Evolutionary conservation across 257 asterid species (phyloP).

Genomic region (Rhazya stricta): DNA sequence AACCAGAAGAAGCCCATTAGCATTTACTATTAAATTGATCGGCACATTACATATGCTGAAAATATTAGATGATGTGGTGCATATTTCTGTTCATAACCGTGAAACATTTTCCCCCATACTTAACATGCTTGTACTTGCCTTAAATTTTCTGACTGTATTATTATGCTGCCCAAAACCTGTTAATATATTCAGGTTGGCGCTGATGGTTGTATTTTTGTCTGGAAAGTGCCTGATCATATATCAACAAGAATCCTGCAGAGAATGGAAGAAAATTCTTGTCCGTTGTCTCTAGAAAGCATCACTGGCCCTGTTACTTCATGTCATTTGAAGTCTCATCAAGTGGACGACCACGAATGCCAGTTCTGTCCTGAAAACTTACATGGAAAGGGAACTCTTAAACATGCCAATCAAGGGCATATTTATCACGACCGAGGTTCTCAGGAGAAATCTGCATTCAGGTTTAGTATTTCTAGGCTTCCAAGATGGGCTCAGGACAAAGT

Average conservation of each 20-base stretch:
- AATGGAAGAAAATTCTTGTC: constrained; percentile 25
- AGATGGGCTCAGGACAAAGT: constrained; percentile 59
- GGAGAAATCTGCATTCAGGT: constrained; percentile 34
- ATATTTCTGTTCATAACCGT: neutral
- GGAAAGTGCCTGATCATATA: constrained; percentile 56
- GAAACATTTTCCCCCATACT: constrained; percentile 2
- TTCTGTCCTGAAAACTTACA: constrained; percentile 23
- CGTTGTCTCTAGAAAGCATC: constrained; percentile 25
- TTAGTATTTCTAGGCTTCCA: constrained; percentile 69
- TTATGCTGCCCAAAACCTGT: constrained; percentile 14
- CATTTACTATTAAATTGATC: neutral
- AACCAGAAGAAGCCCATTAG: neutral
- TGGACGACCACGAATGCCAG: constrained; percentile 20
- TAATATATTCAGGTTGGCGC: constrained; percentile 47
- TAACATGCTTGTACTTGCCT: constrained; percentile 5
- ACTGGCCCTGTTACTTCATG: constrained; percentile 23
- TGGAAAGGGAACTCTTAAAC: constrained; percentile 19
- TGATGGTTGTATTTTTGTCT: constrained; percentile 64
- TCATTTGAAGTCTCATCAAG: constrained; percentile 21
- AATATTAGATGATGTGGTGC: neutral
- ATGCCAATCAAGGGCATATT: constrained; percentile 19
- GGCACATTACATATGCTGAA: neutral
- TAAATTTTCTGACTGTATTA: neutral
- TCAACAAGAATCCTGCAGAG: constrained; percentile 46
- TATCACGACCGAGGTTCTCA: constrained; percentile 22